Base-by-base conservation (phyloP, 768 basidiomycete genomes). In the Lentinula edodes region DNA sequence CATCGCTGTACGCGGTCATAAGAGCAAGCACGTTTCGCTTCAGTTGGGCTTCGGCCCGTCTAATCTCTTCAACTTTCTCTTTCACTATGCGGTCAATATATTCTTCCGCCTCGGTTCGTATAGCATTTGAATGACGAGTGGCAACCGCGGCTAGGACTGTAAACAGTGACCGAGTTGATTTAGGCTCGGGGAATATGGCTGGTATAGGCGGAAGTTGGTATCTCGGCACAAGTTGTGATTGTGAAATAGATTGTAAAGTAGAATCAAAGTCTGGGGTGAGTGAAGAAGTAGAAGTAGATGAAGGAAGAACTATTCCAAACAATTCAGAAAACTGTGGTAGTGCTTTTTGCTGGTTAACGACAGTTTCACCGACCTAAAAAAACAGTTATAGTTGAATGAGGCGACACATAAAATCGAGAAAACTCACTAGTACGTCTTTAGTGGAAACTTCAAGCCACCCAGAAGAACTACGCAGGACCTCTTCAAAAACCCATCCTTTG, bases 401-500 rank as follows among this genome's bases (percentile, higher is more conserved):
- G 43, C n/a, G 34, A 54, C 1, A 48, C 13, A n/a, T 39, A 46
- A 58, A 7, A 13, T 36, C n/a, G 35, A 45, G 52, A 20, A 45
- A 15, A 76, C 82, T 74, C 68, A 83, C 82, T 67, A 83, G 65
- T 63, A 79, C 82, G 52, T 71, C 71, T 43, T 71, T 71, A 62
- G 77, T 70, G 28, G 39, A 28, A 28, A 84, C 75, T 63, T 84
- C 80, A 59, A 84, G 70, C 80, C 80, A 82, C n/a, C 83, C 83
- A 39, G 68, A 75, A n/a, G 69, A 67, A 54, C 79, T 80, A 63
- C 73, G 73, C 58, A 84, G 69, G 28, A 76, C 69, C 60, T 82
- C 83, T 1, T 76, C 76, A 81, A 82, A 84, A 38, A 83, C 83
- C 82, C 83, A 83, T 39, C 83, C 83, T 0, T 75, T 78, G 12